Evolutionary conservation across 2,329 filamentous ascomycete species (phyloP).

Genomic region (Beauveria scarabaeidicola): DNA sequence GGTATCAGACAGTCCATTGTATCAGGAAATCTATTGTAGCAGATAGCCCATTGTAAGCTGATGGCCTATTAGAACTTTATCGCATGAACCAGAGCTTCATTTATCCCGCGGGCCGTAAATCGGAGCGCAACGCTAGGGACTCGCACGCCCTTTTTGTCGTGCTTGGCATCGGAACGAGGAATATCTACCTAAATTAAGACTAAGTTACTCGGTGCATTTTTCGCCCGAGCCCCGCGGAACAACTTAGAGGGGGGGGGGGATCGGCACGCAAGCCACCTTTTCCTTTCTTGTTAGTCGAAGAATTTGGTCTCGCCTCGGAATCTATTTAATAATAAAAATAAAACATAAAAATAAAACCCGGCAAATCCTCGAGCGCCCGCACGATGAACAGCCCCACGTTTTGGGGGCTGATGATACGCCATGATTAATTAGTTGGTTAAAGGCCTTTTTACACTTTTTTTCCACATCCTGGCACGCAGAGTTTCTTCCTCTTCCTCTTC

Average conservation of each 20-base stretch:
- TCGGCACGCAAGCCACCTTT: too few relatives aligned
- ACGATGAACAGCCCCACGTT: conserved; percentile 1
- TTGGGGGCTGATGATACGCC: neutral
- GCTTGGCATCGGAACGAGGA: too few relatives aligned
- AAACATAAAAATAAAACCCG: neutral
- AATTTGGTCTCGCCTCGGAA: neutral
- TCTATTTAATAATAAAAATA: neutral
- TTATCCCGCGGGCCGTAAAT: neutral
- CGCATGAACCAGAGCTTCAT: neutral
- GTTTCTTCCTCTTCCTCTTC: neutral
- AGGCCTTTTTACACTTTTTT: neutral
- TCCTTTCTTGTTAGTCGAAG: neutral
- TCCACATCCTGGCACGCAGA: neutral
- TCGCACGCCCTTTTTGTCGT: neutral
- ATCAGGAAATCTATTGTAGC: too few relatives aligned
- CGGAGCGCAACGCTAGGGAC: neutral
- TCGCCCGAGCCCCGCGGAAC: neutral
- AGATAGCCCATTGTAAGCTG: too few relatives aligned
- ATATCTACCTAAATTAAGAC: too few relatives aligned
- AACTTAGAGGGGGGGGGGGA: neutral
- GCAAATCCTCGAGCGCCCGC: neutral
- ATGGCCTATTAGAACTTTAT: too few relatives aligned
- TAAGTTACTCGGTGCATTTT: too few relatives aligned
- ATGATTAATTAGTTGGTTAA: neutral
- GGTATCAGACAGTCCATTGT: too few relatives aligned